phyloP scores from a whole-genome alignment of 306 rosid species.

The Ormosia semicastrata region DNA sequence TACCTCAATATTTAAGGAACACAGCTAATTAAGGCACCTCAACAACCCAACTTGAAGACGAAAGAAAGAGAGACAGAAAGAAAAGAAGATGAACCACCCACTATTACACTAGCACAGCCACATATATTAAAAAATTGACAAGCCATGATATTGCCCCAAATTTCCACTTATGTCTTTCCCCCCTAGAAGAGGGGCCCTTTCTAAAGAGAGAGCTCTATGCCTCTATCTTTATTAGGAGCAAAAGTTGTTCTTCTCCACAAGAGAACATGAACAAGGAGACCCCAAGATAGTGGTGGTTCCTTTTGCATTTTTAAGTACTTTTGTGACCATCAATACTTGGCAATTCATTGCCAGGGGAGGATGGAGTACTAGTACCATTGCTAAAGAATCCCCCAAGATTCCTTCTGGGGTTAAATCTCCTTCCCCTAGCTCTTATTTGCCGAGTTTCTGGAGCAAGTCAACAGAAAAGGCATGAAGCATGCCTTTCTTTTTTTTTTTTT shows the following conservation, averaged over 20 bases:
- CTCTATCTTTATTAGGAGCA: slow-evolving; percentile 13
- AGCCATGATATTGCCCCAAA: not conserved
- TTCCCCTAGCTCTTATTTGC: not conserved
- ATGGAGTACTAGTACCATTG: not conserved
- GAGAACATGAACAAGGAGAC: slow-evolving; percentile 32
- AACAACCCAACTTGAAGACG: slow-evolving; percentile 13
- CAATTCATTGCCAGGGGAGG: not conserved
- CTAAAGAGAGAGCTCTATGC: not conserved
- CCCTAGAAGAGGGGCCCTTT: not conserved
- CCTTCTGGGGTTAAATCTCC: not conserved
- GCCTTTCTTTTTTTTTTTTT: not conserved
- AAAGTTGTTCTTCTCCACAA: slow-evolving; percentile 33
- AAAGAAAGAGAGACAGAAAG: not conserved
- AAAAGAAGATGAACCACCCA: slow-evolving; percentile 13
- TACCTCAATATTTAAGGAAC: slow-evolving; percentile 2
- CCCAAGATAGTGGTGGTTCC: slow-evolving; percentile 12
- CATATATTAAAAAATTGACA: not conserved
- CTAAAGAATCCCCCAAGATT: not conserved
- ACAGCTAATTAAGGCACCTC: not conserved
- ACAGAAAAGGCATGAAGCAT: slow-evolving; percentile 21
- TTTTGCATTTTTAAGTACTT: not conserved
- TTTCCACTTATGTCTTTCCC: not conserved
- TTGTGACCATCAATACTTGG: not conserved
- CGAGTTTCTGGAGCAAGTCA: slow-evolving; percentile 41
- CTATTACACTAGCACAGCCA: not conserved